phyloP scores from a whole-genome alignment of 1,139 yeast genomes.

The Wickerhamomyces sp. region DNA sequence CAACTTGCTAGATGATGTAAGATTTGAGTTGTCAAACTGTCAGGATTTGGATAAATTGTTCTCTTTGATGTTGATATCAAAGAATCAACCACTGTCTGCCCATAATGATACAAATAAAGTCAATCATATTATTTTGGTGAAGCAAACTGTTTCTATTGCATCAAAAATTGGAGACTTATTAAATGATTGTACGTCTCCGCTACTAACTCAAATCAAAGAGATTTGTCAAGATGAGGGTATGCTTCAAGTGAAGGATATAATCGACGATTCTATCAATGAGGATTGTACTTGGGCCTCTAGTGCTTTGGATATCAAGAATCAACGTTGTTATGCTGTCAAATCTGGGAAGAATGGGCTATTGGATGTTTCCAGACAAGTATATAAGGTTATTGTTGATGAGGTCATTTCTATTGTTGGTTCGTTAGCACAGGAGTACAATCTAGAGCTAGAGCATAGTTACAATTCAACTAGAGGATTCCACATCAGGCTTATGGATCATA shows the following conservation, averaged over 20 bases:
- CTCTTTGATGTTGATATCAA: constrained; percentile 25
- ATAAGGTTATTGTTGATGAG: constrained; percentile 34
- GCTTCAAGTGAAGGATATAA: constrained; percentile 20
- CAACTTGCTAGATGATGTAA: constrained; percentile 18
- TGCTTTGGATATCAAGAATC: constrained; percentile 37
- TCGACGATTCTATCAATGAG: constrained; percentile 32
- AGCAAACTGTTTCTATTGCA: constrained; percentile 27
- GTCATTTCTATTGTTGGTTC: constrained; percentile 25
- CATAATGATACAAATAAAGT: constrained; percentile 28
- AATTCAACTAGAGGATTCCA: constrained; percentile 37
- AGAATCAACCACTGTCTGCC: constrained; percentile 11
- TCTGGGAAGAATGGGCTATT: constrained; percentile 41
- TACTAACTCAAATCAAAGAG: constrained; percentile 28
- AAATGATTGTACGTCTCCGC: constrained; percentile 11
- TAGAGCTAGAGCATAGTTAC: constrained; percentile 30
- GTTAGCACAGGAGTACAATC: constrained; percentile 21
- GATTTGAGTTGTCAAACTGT: constrained; percentile 25
- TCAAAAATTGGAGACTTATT: constrained; percentile 17
- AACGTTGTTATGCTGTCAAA: constrained; percentile 39
- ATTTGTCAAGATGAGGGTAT: constrained; percentile 28
- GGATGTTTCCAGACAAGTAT: constrained; percentile 39
- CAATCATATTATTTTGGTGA: constrained; percentile 35
- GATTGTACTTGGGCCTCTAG: constrained; percentile 39
- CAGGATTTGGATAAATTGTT: constrained; percentile 37
- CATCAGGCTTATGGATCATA: constrained; percentile 25